A percentile compares a stretch with the other conserved stretches of the same genome.
These are phyloP conservation scores for Viridothelium virens DNA, from an alignment of 495 filamentous ascomycete species.

Conservation along the genomic window DNA sequence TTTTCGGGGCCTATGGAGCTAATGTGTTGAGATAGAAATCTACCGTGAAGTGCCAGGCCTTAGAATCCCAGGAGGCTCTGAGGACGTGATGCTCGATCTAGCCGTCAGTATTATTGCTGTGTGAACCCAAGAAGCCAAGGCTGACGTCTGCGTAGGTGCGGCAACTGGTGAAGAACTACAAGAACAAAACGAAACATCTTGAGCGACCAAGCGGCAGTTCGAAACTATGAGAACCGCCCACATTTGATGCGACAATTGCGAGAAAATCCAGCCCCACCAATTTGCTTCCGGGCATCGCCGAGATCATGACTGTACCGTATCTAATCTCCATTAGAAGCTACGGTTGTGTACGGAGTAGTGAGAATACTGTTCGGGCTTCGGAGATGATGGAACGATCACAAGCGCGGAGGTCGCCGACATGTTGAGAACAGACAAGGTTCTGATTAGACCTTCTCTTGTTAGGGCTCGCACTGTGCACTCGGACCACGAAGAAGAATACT, in stretches of 20 bases:
- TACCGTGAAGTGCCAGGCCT: constrained; percentile 57
- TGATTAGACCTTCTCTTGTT: too few relatives aligned
- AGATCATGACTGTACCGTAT: too few relatives aligned
- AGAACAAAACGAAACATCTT: constrained; percentile 53
- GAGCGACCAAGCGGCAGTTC: constrained; percentile 36
- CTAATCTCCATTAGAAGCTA: too few relatives aligned
- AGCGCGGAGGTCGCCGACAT: too few relatives aligned
- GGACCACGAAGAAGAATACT: too few relatives aligned
- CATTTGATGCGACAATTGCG: constrained; percentile 24
- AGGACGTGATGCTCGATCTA: constrained; percentile 69
- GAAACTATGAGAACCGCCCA: constrained; percentile 22
- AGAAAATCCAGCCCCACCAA: too few relatives aligned
- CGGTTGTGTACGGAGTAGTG: too few relatives aligned
- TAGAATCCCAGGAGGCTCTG: constrained; percentile 61
- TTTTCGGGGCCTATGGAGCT: neutral
- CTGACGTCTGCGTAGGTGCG: constrained; percentile 22
- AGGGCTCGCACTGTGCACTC: too few relatives aligned
- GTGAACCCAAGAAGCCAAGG: neutral
- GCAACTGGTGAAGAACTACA: constrained; percentile 66
- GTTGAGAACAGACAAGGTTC: too few relatives aligned
- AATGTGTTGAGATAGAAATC: constrained; percentile 33
- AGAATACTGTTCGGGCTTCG: too few relatives aligned
- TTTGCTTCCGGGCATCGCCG: too few relatives aligned
- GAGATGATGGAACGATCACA: too few relatives aligned
- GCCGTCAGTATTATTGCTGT: constrained; percentile 30